Evolutionary conservation across 2,329 filamentous ascomycete species (phyloP).

Genomic region (Chaetothyriales sp.): DNA sequence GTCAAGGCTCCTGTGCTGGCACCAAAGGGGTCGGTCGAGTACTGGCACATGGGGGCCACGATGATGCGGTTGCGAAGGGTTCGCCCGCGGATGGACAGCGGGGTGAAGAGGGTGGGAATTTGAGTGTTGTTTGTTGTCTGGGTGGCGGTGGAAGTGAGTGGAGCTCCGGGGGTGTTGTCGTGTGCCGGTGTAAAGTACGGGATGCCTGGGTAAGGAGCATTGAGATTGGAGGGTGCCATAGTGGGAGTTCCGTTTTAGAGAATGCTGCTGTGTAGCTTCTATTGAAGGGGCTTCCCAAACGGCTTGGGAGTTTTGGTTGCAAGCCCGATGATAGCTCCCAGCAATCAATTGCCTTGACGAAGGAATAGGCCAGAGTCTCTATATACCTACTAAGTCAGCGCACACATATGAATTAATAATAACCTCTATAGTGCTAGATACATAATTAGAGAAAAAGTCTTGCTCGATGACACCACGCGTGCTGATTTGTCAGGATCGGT

Average conservation of each 20-base stretch:
- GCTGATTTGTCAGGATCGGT: no score
- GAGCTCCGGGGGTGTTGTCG: conserved; percentile 8
- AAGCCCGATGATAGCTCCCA: no score
- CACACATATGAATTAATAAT: no score
- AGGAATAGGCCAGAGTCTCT: no score
- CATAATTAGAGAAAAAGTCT: no score
- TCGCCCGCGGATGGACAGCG: conserved; percentile 41
- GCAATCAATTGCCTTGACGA: no score
- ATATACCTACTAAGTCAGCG: no score
- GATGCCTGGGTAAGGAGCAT: conserved; percentile 12
- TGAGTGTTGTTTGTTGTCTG: neutral
- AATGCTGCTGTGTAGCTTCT: no score
- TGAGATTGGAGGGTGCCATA: conserved; percentile 2
- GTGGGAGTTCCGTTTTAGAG: no score
- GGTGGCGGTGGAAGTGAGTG: conserved; percentile 1
- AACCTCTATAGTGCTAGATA: no score
- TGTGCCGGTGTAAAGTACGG: conserved; percentile 17
- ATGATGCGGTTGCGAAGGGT: conserved; percentile 44
- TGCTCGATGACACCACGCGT: no score
- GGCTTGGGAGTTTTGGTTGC: neutral
- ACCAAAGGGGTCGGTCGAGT: conserved; percentile 21
- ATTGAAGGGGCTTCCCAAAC: no score
- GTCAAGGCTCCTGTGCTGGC: conserved; percentile 30
- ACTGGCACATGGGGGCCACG: conserved; percentile 46
- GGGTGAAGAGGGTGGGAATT: conserved; percentile 22